A percentile compares a stretch with the other conserved stretches of the same genome.
phyloP scores from a whole-genome alignment of 2,329 filamentous ascomycete species.

The Leptographium flavum region DNA sequence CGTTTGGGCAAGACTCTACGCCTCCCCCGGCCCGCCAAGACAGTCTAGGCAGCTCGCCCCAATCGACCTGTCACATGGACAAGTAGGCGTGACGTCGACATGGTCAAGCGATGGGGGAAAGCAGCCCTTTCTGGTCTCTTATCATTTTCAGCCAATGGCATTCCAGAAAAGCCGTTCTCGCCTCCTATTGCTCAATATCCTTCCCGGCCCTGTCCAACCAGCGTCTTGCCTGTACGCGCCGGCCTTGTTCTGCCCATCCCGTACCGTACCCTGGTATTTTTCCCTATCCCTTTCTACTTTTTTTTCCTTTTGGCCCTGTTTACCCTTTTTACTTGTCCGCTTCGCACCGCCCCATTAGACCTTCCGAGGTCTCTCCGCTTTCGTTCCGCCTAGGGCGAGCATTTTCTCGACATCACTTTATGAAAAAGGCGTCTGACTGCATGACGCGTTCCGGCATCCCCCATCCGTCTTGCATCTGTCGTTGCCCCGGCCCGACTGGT shows the following conservation, averaged over 20 bases:
- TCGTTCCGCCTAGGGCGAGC: not conserved
- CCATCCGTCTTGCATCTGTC: too few species aligned
- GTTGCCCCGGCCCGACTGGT: too few species aligned
- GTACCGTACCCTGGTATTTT: not conserved
- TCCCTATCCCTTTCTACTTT: not conserved
- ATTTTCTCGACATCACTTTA: too few species aligned
- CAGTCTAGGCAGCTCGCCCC: too few species aligned
- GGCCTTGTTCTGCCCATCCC: too few species aligned
- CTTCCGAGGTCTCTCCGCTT: not conserved
- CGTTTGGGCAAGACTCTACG: too few species aligned
- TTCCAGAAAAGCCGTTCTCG: not conserved
- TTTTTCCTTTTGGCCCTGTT: not conserved
- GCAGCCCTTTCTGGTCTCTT: not conserved
- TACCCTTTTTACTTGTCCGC: not conserved
- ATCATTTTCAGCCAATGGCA: not conserved
- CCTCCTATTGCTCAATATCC: constrained; percentile 4
- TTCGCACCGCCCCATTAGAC: constrained; percentile 1
- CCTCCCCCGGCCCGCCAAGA: too few species aligned
- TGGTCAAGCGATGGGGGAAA: too few species aligned
- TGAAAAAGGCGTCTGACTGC: too few species aligned
- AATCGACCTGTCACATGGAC: too few species aligned
- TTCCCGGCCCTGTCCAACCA: not conserved
- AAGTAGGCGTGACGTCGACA: too few species aligned
- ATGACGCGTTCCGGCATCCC: too few species aligned
- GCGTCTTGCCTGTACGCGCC: not conserved